These are phyloP conservation scores for Hippophae gyantsensis DNA, from an alignment of 306 rosid genomes.

Conservation along the genomic window DNA sequence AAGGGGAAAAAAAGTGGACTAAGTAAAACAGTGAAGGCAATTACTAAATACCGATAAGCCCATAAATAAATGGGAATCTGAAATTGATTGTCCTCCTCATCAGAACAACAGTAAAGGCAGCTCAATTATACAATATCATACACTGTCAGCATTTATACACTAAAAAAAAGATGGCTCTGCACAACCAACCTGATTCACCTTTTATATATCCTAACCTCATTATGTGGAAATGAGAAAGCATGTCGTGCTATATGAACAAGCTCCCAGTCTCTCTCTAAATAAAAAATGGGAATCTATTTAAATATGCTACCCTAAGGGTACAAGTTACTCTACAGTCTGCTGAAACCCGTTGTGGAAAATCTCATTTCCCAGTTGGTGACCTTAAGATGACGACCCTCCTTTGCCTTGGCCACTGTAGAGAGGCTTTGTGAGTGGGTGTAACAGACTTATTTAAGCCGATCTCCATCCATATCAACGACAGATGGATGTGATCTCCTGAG, in stretches of 20 bases:
- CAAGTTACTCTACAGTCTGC: slow-evolving; percentile 24
- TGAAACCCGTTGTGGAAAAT: slow-evolving; percentile 19
- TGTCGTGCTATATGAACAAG: slow-evolving; percentile 15
- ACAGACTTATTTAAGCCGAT: slow-evolving; percentile 13
- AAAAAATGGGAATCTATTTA: slow-evolving; percentile 24
- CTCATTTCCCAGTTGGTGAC: slow-evolving; percentile 5
- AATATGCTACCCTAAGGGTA: slow-evolving; percentile 23
- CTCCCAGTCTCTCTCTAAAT: slow-evolving; percentile 17
- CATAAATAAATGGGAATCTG: too few species aligned
- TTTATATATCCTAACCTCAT: slow-evolving; percentile 4
- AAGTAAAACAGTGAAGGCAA: too few species aligned
- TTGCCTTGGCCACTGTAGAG: too few species aligned
- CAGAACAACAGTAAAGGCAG: too few species aligned
- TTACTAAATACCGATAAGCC: too few species aligned
- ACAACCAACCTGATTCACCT: too few species aligned
- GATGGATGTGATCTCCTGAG: slow-evolving; percentile 6
- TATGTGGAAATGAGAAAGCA: slow-evolving; percentile 7
- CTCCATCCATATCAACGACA: slow-evolving; percentile 12
- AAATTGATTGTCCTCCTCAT: too few species aligned
- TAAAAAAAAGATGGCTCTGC: neutral
- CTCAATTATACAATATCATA: too few species aligned
- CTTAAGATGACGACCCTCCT: too few species aligned
- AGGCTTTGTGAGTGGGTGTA: neutral
- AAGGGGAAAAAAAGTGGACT: too few species aligned
- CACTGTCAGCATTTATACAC: neutral